These are phyloP conservation scores for Pichia inconspicua DNA, from an alignment of 1,139 yeast species.

Conservation along the genomic window DNA sequence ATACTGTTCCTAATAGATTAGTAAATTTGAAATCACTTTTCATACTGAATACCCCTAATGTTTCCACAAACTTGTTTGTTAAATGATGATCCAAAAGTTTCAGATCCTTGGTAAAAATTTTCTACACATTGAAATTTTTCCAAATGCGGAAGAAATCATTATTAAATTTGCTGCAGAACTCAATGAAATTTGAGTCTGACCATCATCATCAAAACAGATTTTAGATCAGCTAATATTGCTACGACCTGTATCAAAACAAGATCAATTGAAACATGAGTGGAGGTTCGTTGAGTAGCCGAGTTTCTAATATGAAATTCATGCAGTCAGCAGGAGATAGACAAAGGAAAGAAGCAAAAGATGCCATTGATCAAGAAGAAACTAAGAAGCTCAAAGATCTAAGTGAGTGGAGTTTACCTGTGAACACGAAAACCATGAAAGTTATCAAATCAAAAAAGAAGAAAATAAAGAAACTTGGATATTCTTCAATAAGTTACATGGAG, in stretches of 20 bases:
- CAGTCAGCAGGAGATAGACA: constrained; percentile 10
- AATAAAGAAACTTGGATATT: constrained; percentile 42
- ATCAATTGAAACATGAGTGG: constrained; percentile 7
- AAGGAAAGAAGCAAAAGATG: constrained; percentile 25
- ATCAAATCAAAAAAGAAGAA: constrained; percentile 23
- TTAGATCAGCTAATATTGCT: not conserved
- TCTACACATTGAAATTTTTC: not conserved
- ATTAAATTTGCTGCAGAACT: too few species aligned
- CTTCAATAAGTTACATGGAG: constrained; percentile 21
- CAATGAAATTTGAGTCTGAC: too few species aligned
- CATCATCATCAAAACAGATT: not conserved
- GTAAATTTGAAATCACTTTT: constrained; percentile 63
- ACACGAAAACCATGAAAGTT: constrained; percentile 22
- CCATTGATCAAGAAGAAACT: constrained; percentile 29
- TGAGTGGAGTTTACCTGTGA: constrained; percentile 50
- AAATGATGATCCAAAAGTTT: too few species aligned
- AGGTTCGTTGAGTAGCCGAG: constrained; percentile 40
- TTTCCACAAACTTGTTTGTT: too few species aligned
- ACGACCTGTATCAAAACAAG: not conserved
- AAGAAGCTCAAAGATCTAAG: constrained; percentile 46
- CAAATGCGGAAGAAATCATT: not conserved
- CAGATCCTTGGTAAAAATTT: too few species aligned
- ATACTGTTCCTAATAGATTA: constrained; percentile 88
- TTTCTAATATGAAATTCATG: constrained; percentile 71
- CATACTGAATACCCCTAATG: constrained; percentile 27